Percentiles rank a stretch among this genome's conserved stretches.
Conservation (phyloP, 116 monocot species). For the Zostera marina region DNA sequence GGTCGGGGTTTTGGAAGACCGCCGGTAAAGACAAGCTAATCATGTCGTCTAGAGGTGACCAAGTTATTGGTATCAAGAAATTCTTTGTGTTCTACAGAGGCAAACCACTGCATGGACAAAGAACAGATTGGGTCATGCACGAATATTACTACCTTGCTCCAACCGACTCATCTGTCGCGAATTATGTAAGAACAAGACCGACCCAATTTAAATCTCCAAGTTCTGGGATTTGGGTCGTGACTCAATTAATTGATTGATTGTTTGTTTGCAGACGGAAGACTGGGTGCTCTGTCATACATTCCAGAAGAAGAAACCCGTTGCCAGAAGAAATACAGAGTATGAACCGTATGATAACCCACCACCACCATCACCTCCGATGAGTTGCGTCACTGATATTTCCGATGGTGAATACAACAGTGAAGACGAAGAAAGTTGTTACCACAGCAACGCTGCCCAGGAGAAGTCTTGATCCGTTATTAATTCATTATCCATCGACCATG, state of each 20-base stretch:
- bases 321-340: neutral
- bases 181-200: conserved; percentile 5
- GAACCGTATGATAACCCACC: no score
- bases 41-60: conserved; percentile 11
- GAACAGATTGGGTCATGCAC: conserved; percentile 68
- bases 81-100: conserved; percentile 39
- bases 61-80: conserved; percentile 53
- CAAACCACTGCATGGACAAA: conserved; percentile 8
- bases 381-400: conserved; percentile 10
- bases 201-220: no score
- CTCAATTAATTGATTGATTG: no score
- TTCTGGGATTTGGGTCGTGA: neutral
- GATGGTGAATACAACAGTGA: conserved; percentile 5
- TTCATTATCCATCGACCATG: no score
- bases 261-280: conserved; percentile 5
- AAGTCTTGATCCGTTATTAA: neutral
- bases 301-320: conserved; percentile 3
- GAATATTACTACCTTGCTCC: conserved; percentile 24
- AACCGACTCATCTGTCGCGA: neutral
- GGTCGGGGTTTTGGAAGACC: conserved; percentile 61
- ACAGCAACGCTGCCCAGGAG: neutral
- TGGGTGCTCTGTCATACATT: conserved; percentile 10
- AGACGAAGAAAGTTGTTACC: neutral
- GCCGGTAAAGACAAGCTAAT: conserved; percentile 31
- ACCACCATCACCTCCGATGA: neutral